phyloP scores from a whole-genome alignment of 1,284 basidiomycete genomes.

The Ustilago crameri region DNA sequence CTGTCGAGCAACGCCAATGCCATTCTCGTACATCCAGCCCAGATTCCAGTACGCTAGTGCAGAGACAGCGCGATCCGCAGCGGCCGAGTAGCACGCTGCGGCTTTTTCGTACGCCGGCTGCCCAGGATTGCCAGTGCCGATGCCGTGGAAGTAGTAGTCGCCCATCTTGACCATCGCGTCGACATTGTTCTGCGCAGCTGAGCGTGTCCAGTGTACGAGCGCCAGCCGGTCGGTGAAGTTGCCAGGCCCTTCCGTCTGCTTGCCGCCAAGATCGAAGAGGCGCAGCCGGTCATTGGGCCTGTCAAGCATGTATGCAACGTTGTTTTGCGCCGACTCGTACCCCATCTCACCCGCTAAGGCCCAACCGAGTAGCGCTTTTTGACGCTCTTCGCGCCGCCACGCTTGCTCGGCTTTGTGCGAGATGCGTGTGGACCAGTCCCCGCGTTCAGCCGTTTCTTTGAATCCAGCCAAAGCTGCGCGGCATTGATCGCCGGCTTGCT shows the following conservation, averaged over 20 bases:
- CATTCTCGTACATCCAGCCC: constrained; percentile 99
- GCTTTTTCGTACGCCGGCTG: constrained; percentile 82
- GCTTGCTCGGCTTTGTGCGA: constrained; percentile 64
- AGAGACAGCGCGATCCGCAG: constrained; percentile 85
- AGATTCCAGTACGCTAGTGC: constrained; percentile 98
- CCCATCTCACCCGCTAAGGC: constrained; percentile 87
- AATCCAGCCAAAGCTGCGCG: constrained; percentile 47
- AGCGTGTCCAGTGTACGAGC: constrained; percentile 91
- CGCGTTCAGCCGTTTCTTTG: constrained; percentile 58
- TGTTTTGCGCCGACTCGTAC: constrained; percentile 92
- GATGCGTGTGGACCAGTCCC: constrained; percentile 63
- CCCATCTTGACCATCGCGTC: constrained; percentile 90
- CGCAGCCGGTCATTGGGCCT: constrained; percentile 70
- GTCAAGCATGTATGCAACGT: constrained; percentile 90
- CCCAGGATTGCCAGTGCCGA: constrained; percentile 70
- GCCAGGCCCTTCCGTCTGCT: constrained; percentile 10
- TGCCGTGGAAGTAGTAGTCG: constrained; percentile 87
- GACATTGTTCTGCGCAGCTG: constrained; percentile 90
- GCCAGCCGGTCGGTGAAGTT: constrained; percentile 77
- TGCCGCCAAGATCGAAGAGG: constrained; percentile 11
- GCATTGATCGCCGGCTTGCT: constrained; percentile 41
- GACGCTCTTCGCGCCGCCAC: constrained; percentile 54
- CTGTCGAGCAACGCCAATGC: constrained; percentile 79
- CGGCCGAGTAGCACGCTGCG: constrained; percentile 90
- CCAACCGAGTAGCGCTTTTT: constrained; percentile 72